Base-by-base conservation (phyloP, 2,329 filamentous ascomycete species). In the Fusarium illudens region DNA sequence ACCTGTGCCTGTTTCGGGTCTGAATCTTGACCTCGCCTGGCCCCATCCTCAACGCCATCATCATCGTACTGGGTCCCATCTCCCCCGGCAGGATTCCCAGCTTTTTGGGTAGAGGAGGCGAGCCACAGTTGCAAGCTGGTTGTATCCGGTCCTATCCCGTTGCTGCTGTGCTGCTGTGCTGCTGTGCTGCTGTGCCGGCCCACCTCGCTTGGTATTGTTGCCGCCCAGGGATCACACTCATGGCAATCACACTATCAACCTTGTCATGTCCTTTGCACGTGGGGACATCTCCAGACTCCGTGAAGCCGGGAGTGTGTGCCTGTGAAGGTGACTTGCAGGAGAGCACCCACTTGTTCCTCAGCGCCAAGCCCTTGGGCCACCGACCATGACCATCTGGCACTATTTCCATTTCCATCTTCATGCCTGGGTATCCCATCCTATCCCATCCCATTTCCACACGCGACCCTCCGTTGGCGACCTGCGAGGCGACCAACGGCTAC, bases 371-470 rank as follows among this genome's bases (percentile, higher is more conserved):
- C 42, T 59, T 51, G 22, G 48, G 50, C 27, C 50, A 50, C 19
- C 10, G 52, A 36, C 50, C 37, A 54, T 46, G 25, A 25, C 48
- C 53, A 65, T 48, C 52, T 52, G 56, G 42, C 64, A 53, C 55
- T 42, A 61, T 67, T 68, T 53, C 64, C 64, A 67, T 52, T 48
- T 37, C 61, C 61, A 68, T 71, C 65, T 70, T 61, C 66, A 65
- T 63, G 44, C 50, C 32, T 34, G 29, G 22, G 34, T 49, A 44
- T 44, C 39, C 48, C 51, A 22, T 33, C 25, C 55, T 49, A 44
- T 44, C 39, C 48, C 51, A 22, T 33, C 25, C 55, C 34, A 44
- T 27, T 27, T 27, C 25, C 39, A 44, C 39, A 44, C 39, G 39
- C 39, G 39, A 44, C 39, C 39, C 39, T 44, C 39, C 39, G 39